Evolutionary conservation across 441 rosid genomes (phyloP), one percentile per base, ranked within the genome.

Genomic region (Dalechampia spathulata): DNA sequence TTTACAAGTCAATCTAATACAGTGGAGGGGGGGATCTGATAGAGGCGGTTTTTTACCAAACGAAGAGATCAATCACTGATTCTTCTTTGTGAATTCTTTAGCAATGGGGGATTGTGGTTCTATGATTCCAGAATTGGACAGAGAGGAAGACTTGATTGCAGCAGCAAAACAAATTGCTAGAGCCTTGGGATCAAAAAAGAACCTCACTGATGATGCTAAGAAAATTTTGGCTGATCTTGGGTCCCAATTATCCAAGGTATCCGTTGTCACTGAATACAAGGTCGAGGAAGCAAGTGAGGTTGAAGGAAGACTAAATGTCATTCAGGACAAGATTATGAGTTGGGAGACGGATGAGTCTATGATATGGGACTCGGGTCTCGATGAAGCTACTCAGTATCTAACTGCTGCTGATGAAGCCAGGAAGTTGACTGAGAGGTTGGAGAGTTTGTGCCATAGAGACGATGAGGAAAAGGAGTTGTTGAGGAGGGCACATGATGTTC

Each of bases 291-390:
- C 48, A 6, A 52, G 62, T 46, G 85, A 82, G 69, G 64, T 65
- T 56, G 81, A 78, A 60, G 65, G 66, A 57, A 72, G 57, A 53
- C 76, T 88, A 27, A 65, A 59, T 73, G 58, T 55, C 63, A 63
- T 85, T 71, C 74, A 74, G 46, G 88, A 83, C 22, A 83, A 83
- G 80, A 83, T 89, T 63, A 71, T 75, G 80, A 76, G 64, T 27
- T 71, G 94, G 72, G 94, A 86, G 64, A 61, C 74, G 0, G 96
- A 79, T 69, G 81, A 86, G 63, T 75, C 90, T 1, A 83, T 85
- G 87, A 83, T 86, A 39, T 89, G 96, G 92, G 88, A 86, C 44
- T 74, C 67, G 0, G 86, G 90, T 45, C 75, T 71, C 2, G 74
- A 72, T 39, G 88, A 79, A 72, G 82, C 75, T 41, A 34, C 13